Base-by-base conservation (phyloP, 805 yeast genomes). In the Debaryomyces castellii region DNA sequence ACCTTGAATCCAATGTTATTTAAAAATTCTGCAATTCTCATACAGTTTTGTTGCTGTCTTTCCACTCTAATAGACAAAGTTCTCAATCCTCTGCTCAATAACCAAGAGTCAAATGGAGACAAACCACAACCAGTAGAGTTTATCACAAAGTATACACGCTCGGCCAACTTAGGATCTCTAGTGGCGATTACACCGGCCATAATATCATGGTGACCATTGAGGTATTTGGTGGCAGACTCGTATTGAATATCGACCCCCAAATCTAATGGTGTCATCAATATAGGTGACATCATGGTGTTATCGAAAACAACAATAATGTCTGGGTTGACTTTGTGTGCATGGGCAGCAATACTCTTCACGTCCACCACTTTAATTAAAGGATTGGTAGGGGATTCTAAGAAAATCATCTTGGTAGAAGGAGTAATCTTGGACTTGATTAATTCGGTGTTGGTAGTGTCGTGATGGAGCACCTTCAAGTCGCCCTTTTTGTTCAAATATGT, bases 251-350 rank as follows among this genome's bases (percentile, higher is more conserved):
- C 97, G 32, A 83, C 92, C 7, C 94, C 95, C 53, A 87, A 78
- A 54, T 87, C 89, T 52, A 91, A 74, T 4, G 98, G 97, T 20
- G 85, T 77, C 83, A 88, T 83, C 58, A 85, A 75, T 50, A 91
- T 66, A 10, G 97, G 97, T 23, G 96, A 84, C 95, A 91, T 86
- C 98, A 91, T 91, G 48, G 97, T 92, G 74, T 92, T 91, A 69
- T 91, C 97, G 50, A 91, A 91, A 11, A 89, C 96, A 34, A 89
- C 83, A 41, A 85, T 62, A 44, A 86, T 76, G 32, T 83, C 76
- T 14, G 95, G 89, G 59, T 77, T 85, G 35, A 77, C 73, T 36
- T 67, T 62, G 60, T 89, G 94, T 38, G 91, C 90, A 50, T 79
- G 73, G 32, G 71, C 69, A 14, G 90, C 69, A 48, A 90, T 82